phyloP scores from a whole-genome alignment of 2,329 filamentous ascomycete genomes.

The Dactylonectria macrodidyma region DNA sequence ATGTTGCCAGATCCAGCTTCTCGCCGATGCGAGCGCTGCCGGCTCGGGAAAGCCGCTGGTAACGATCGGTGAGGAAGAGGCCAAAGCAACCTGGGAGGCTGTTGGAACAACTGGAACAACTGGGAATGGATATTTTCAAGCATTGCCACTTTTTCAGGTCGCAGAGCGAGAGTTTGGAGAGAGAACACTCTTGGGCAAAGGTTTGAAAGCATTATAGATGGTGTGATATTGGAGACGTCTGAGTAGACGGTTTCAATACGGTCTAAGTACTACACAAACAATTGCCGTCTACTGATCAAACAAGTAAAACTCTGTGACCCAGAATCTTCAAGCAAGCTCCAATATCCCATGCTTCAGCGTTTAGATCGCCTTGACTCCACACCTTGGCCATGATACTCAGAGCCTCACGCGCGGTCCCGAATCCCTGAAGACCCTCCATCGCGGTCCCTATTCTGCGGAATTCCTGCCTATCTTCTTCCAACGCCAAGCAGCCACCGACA shows the following conservation, averaged over 20 bases:
- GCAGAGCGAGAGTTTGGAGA: conserved; percentile 18
- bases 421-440: background rate
- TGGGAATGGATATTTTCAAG: conserved; percentile 78
- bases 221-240: too few relatives aligned
- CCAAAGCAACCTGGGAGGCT: conserved; percentile 75
- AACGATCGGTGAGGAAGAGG: conserved; percentile 78
- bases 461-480: background rate
- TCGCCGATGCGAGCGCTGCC: conserved; percentile 72
- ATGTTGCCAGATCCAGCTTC: conserved; percentile 63
- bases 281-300: background rate
- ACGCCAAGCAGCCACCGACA: conserved; percentile 16
- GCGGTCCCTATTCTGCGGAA: background rate
- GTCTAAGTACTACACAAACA: too few relatives aligned
- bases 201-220: background rate
- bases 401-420: conserved; percentile 3
- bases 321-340: conserved; percentile 4
- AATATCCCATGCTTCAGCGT: background rate
- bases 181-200: conserved; percentile 9
- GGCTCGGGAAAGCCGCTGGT: conserved; percentile 76
- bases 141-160: conserved; percentile 29
- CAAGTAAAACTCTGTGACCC: background rate
- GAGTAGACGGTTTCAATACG: too few relatives aligned
- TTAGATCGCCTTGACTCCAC: background rate
- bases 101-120: conserved; percentile 74
- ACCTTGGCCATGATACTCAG: conserved; percentile 4